Evolutionary conservation across 1,284 basidiomycete species (phyloP).

Genomic region (Caloboletus inedulis): DNA sequence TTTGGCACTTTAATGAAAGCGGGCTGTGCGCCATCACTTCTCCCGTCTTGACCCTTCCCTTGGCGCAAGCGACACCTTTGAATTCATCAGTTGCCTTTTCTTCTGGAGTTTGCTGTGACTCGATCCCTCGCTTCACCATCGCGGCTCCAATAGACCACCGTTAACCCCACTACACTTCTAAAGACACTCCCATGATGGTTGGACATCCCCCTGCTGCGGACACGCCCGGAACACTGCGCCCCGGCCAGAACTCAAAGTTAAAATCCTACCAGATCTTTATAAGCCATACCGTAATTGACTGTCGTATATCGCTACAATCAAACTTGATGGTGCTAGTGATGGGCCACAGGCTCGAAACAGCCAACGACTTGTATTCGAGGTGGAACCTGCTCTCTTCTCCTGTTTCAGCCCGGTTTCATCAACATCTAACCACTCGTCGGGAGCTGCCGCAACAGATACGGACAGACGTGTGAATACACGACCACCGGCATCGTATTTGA

Average conservation of each 20-base stretch:
- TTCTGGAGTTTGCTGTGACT: no score
- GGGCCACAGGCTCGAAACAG: neutral
- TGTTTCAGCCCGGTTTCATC: neutral
- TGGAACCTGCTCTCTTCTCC: neutral
- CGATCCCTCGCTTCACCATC: neutral
- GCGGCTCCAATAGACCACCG: neutral
- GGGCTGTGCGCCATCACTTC: slow-evolving; percentile 14
- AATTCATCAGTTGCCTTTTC: neutral
- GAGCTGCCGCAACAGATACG: slow-evolving; percentile 2
- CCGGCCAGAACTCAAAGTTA: neutral
- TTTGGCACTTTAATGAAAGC: slow-evolving; percentile 14
- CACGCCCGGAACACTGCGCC: neutral
- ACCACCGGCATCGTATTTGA: neutral
- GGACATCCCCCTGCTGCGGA: neutral
- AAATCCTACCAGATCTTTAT: neutral
- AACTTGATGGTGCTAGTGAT: slow-evolving; percentile 11
- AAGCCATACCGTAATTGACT: slow-evolving; percentile 5
- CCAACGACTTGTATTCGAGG: neutral
- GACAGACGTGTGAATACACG: neutral
- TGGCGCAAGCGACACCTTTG: slow-evolving; percentile 1
- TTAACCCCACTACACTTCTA: neutral
- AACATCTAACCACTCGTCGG: neutral
- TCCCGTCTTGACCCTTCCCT: neutral
- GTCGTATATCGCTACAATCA: slow-evolving; percentile 13
- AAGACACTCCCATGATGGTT: neutral